These are phyloP conservation scores for Fistulinella prunicolor DNA, from an alignment of 768 basidiomycete species.

Conservation along the genomic window DNA sequence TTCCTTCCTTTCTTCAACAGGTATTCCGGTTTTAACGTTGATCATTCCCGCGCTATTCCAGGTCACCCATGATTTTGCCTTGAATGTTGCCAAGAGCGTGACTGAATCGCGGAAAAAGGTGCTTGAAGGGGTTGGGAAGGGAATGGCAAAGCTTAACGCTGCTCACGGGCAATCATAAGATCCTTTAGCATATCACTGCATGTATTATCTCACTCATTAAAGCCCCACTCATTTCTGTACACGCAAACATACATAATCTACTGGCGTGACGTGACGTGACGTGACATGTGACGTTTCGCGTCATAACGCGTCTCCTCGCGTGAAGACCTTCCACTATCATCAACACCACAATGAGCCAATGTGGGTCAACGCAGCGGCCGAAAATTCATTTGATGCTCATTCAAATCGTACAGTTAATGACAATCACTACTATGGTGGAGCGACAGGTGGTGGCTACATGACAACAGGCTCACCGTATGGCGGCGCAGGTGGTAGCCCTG, in stretches of 20 bases:
- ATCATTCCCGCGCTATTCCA: conserved; percentile 22
- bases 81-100: conserved; percentile 59
- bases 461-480: conserved; percentile 59
- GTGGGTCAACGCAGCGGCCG: conserved; percentile 23
- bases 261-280: conserved; percentile 10
- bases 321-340: conserved; percentile 5
- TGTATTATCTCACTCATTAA: conserved; percentile 4
- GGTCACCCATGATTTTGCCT: conserved; percentile 64
- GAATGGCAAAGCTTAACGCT: conserved; percentile 52
- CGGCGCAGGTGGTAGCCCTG: conserved; percentile 56
- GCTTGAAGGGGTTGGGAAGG: conserved; percentile 69
- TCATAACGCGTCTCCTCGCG: conserved; percentile 22
- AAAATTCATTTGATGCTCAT: conserved; percentile 4
- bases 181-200: neutral
- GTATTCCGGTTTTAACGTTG: neutral
- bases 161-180: conserved; percentile 34
- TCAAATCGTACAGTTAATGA: conserved; percentile 18
- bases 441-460: conserved; percentile 55
- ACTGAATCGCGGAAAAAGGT: conserved; percentile 70
- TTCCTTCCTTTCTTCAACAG: neutral
- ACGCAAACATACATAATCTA: conserved; percentile 5
- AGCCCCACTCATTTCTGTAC: conserved; percentile 30
- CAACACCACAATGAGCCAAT: conserved; percentile 41
- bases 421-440: conserved; percentile 43
- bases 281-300: conserved; percentile 28